Conservation (phyloP, 2,329 filamentous ascomycete genomes). For the Grosmannia clavigera region DNA sequence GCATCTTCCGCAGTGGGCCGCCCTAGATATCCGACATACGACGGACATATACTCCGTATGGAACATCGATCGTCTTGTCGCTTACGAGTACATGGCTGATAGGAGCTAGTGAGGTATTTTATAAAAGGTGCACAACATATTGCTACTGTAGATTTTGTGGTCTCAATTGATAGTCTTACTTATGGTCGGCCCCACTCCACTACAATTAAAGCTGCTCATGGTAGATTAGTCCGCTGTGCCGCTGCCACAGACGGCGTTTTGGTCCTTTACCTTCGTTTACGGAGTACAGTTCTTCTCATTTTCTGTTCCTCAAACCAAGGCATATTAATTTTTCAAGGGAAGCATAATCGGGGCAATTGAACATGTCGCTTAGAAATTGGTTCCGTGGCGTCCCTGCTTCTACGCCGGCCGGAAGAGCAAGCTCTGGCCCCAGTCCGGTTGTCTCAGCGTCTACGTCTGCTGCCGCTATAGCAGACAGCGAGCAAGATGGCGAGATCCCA, state of each 20-base stretch:
- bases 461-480: slow-evolving; percentile 10
- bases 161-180: background rate
- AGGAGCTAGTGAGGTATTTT: no score
- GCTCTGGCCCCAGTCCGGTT: slow-evolving; percentile 19
- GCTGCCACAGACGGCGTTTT: background rate
- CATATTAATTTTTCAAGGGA: background rate
- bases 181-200: background rate
- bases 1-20: background rate
- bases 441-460: slow-evolving; percentile 16
- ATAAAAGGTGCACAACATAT: no score
- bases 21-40: background rate
- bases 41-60: no score
- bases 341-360: background rate
- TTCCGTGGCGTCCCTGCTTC: slow-evolving; percentile 29
- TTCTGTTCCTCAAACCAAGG: background rate
- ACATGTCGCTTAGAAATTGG: slow-evolving; percentile 33
- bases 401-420: slow-evolving; percentile 15
- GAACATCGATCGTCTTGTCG: no score
- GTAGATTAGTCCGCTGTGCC: background rate
- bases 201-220: background rate
- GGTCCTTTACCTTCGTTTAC: background rate
- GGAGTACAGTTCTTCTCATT: no score
- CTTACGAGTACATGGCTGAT: no score
- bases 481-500: slow-evolving; percentile 29
- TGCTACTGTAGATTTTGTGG: no score